Evolutionary conservation across 2,329 filamentous ascomycete genomes (phyloP).

Genomic region (Pseudogymnoascus pannorum): DNA sequence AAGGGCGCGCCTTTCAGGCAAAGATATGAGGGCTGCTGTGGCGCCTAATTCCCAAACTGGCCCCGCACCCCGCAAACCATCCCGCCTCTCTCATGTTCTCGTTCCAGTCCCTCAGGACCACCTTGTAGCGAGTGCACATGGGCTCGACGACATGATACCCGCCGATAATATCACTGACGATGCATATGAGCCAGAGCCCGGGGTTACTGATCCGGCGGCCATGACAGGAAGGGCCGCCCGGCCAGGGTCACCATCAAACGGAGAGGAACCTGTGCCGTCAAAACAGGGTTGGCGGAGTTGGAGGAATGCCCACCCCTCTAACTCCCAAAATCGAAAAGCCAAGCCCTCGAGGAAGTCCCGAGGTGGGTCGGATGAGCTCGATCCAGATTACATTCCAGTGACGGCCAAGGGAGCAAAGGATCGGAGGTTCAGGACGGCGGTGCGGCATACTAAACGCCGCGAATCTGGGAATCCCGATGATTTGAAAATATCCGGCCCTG

Average conservation of each 20-base stretch:
- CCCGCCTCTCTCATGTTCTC: not conserved
- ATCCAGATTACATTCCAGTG: conserved; percentile 6
- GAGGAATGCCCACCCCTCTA: not conserved
- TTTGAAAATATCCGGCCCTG: not conserved
- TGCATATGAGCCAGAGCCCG: not conserved
- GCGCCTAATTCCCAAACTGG: not conserved
- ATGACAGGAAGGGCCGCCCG: not conserved
- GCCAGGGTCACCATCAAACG: not conserved
- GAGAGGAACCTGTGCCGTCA: not conserved
- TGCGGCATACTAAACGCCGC: not conserved
- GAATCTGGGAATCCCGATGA: not conserved
- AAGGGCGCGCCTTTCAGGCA: not conserved
- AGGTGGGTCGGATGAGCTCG: not conserved
- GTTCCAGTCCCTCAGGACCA: not conserved
- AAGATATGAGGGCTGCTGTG: not conserved
- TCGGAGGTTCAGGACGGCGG: not conserved
- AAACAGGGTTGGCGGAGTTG: not conserved
- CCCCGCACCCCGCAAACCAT: not conserved
- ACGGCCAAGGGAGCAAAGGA: not conserved
- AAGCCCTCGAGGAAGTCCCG: not conserved
- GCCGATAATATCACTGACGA: not conserved
- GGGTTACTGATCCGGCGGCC: too few relatives aligned
- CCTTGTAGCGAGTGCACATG: not conserved
- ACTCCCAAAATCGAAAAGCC: not conserved
- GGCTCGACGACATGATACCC: not conserved